phyloP scores from a whole-genome alignment of 164 flowering plant species.

The Dillenia turbinata region DNA sequence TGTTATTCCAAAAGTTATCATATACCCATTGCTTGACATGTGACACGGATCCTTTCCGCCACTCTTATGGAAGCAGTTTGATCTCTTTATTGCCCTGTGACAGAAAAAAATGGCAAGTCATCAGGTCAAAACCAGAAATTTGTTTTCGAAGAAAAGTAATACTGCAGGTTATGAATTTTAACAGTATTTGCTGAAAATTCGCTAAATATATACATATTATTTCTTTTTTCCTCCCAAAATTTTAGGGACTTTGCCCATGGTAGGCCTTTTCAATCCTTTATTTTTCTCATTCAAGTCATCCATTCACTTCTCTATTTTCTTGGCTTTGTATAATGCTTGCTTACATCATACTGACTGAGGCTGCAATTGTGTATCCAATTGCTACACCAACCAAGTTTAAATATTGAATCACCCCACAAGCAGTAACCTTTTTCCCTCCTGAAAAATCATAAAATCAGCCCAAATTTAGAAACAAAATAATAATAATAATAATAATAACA shows the following conservation, averaged over 20 bases:
- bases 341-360: slow-evolving; percentile 76
- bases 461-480: not conserved
- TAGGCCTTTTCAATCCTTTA: no score
- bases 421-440: slow-evolving; percentile 44
- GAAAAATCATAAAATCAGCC: slow-evolving; percentile 3
- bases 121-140: not conserved
- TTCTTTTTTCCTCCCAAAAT: not conserved
- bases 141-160: not conserved
- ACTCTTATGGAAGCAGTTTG: slow-evolving; percentile 58
- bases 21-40: slow-evolving; percentile 70
- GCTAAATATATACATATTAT: no score
- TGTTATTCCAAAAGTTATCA: slow-evolving; percentile 65
- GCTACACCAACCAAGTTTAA: slow-evolving; percentile 61
- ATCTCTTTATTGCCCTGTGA: slow-evolving; percentile 63
- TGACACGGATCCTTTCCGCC: slow-evolving; percentile 55
- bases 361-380: slow-evolving; percentile 72
- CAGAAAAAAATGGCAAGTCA: not conserved
- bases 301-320: no score
- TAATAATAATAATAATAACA: no score
- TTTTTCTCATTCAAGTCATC: no score
- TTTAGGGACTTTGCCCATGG: not conserved
- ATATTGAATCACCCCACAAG: slow-evolving; percentile 65
- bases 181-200: no score
- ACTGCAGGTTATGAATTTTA: not conserved
- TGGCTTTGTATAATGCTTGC: slow-evolving; percentile 7